Conservation (phyloP, 768 basidiomycete species). For the Naganishia onofrii region DNA sequence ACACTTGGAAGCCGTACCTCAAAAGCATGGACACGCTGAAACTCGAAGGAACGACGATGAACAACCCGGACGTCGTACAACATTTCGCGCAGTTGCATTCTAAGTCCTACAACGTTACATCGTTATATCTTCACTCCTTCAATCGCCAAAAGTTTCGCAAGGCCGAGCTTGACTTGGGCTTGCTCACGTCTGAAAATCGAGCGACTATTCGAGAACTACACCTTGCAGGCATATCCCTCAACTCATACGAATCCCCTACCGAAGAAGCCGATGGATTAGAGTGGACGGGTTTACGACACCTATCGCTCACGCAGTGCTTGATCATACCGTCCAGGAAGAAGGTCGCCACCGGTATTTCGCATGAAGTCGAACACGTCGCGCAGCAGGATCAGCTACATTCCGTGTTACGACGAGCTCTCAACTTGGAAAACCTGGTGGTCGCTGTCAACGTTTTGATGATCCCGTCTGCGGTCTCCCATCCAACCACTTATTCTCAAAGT, state of each 20-base stretch:
- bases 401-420: not conserved
- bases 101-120: not conserved
- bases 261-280: not conserved
- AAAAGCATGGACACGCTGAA: not conserved
- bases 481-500: not conserved
- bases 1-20: not conserved
- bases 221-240: not conserved
- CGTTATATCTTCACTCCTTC: not conserved
- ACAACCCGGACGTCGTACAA: not conserved
- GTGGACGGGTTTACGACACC: not conserved
- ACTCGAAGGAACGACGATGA: not conserved
- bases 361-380: not conserved
- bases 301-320: not conserved
- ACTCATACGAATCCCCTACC: not conserved
- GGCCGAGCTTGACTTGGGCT: not conserved
- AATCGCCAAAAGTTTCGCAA: not conserved
- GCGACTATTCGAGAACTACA: not conserved
- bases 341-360: not conserved
- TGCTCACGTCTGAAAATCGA: not conserved
- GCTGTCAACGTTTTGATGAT: not conserved
- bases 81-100: not conserved
- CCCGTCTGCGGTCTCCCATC: not conserved
- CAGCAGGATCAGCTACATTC: not conserved
- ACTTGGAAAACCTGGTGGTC: not conserved
- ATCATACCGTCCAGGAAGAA: not conserved